A percentile compares a stretch with the other conserved stretches of the same genome.
These are phyloP conservation scores for Termitomyces sp. DNA, from an alignment of 768 basidiomycete genomes.

Conservation along the genomic window DNA sequence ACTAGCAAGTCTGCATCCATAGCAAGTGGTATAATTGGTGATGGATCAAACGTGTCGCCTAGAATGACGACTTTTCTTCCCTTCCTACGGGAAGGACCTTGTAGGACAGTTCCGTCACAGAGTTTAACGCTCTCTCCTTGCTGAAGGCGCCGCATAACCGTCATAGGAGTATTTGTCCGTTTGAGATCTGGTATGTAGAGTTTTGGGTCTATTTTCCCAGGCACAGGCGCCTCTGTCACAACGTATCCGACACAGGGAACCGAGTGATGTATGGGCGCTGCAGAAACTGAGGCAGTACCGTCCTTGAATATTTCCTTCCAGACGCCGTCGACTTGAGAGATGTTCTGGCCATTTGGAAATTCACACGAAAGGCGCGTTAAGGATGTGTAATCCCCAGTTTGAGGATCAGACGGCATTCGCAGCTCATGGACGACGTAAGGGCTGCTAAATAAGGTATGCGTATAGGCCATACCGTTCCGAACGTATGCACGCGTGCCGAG, in stretches of 20 bases:
- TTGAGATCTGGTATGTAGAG: slow-evolving; percentile 64
- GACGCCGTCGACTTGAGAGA: slow-evolving; percentile 47
- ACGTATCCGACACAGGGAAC: slow-evolving; percentile 81
- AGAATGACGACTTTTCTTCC: slow-evolving; percentile 79
- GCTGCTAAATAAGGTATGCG: slow-evolving; percentile 57
- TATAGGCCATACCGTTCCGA: slow-evolving; percentile 59
- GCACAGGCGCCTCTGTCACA: slow-evolving; percentile 60
- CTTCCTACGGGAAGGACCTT: slow-evolving; percentile 55
- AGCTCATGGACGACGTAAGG: slow-evolving; percentile 84
- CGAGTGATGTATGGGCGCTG: slow-evolving; percentile 75
- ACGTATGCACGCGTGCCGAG: slow-evolving; percentile 78
- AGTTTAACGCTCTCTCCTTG: slow-evolving; percentile 58
- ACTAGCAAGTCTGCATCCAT: slow-evolving; percentile 66
- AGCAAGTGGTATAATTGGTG: slow-evolving; percentile 56
- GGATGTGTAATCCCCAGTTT: slow-evolving; percentile 39
- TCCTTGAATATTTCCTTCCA: slow-evolving; percentile 67
- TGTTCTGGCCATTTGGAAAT: slow-evolving; percentile 54
- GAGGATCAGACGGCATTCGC: slow-evolving; percentile 54
- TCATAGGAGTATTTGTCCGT: slow-evolving; percentile 64
- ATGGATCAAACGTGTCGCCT: slow-evolving; percentile 82
- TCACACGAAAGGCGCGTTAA: slow-evolving; percentile 50
- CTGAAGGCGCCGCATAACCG: slow-evolving; percentile 61
- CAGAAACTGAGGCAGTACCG: slow-evolving; percentile 54
- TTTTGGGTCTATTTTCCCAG: slow-evolving; percentile 70
- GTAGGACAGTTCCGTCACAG: slow-evolving; percentile 65